These are phyloP conservation scores for Colletotrichum euphorbiae DNA, from an alignment of 2,329 filamentous ascomycete genomes.

Conservation along the genomic window DNA sequence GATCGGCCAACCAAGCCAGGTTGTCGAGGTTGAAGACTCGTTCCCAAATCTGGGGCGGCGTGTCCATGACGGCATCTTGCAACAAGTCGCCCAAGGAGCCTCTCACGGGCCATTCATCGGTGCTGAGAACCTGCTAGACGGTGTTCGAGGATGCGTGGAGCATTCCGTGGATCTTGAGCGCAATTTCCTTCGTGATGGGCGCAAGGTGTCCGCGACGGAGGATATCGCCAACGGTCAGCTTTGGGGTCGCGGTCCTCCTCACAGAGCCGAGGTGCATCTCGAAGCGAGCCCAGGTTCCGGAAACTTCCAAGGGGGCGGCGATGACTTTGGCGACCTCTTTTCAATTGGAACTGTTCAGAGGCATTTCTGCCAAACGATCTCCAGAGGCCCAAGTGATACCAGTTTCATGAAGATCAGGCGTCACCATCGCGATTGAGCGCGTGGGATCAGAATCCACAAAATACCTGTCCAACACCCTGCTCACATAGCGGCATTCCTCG, in stretches of 20 bases:
- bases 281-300: conserved; percentile 59
- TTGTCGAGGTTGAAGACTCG: conserved; percentile 59
- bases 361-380: conserved; percentile 65
- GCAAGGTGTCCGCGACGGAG: conserved; percentile 63
- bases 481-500: conserved; percentile 64
- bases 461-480: conserved; percentile 56
- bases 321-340: conserved; percentile 66
- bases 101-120: conserved; percentile 63
- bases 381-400: conserved; percentile 66
- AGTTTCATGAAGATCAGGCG: conserved; percentile 63
- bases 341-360: conserved; percentile 65
- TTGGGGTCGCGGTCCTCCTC: conserved; percentile 41
- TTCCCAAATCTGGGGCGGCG: conserved; percentile 62
- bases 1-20: conserved; percentile 58
- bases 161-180: conserved; percentile 60
- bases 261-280: conserved; percentile 58
- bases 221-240: conserved; percentile 60
- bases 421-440: conserved; percentile 61
- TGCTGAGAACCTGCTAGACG: conserved; percentile 60
- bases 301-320: conserved; percentile 55
- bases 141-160: conserved; percentile 63
- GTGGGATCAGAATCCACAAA: conserved; percentile 59
- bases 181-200: conserved; percentile 63
- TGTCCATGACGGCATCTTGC: conserved; percentile 60
- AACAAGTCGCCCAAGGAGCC: conserved; percentile 63